Conservation (phyloP, 2,329 filamentous ascomycete genomes). For the Curvularia lunata region DNA sequence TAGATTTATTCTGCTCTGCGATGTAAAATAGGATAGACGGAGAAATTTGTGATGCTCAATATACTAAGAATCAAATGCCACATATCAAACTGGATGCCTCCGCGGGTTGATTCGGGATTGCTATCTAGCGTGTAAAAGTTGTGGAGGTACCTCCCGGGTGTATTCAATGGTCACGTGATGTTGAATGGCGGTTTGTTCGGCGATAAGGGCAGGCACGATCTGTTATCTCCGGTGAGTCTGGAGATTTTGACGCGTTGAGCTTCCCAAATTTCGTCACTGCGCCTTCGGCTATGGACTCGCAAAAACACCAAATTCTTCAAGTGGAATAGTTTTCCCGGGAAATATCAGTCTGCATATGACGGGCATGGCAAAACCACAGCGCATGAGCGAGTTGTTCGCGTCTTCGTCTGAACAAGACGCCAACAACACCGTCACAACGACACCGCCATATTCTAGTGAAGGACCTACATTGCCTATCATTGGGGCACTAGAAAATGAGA, state of each 20-base stretch:
- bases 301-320: neutral
- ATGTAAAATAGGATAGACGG: neutral
- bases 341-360: neutral
- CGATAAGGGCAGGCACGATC: slow-evolving; percentile 4
- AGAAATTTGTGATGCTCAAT: neutral
- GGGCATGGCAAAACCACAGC: slow-evolving; percentile 23
- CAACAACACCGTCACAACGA: slow-evolving; percentile 10
- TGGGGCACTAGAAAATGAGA: neutral
- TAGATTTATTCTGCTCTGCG: neutral
- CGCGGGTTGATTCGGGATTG: too few species aligned
- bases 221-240: slow-evolving; percentile 14
- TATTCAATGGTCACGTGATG: too few species aligned
- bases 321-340: neutral
- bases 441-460: slow-evolving; percentile 28
- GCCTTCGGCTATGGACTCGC: neutral
- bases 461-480: slow-evolving; percentile 30
- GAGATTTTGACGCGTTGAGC: slow-evolving; percentile 17
- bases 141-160: too few species aligned
- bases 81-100: too few species aligned
- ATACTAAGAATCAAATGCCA: too few species aligned
- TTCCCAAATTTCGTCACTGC: slow-evolving; percentile 13
- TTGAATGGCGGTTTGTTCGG: too few species aligned
- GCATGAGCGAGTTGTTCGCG: slow-evolving; percentile 32
- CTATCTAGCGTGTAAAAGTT: too few species aligned
- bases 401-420: slow-evolving; percentile 20